Percentiles rank a stretch among this genome's conserved stretches.
These are phyloP conservation scores for Opeltia flavorubescens DNA, from an alignment of 495 filamentous ascomycete species.

Conservation along the genomic window DNA sequence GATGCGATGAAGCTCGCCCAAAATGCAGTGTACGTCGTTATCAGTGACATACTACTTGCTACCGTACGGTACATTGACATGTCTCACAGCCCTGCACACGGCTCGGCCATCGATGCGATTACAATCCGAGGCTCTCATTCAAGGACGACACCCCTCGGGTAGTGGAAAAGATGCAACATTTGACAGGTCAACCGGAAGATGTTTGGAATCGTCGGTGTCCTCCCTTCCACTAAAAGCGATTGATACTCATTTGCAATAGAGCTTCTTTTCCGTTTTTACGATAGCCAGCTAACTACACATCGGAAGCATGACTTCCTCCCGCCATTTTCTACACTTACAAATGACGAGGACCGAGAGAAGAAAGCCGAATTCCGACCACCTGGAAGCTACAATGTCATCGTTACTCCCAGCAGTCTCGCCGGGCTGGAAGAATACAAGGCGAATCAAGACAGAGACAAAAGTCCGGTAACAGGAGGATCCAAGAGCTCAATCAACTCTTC, in stretches of 20 bases:
- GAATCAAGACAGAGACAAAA: not conserved
- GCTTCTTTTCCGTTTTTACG: not conserved
- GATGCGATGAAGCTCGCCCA: slow-evolving; percentile 40
- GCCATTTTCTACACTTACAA: slow-evolving; percentile 37
- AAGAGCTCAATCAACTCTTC: not conserved
- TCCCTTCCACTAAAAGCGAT: slow-evolving; percentile 13
- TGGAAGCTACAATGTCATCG: slow-evolving; percentile 43
- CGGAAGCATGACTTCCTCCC: slow-evolving; percentile 30
- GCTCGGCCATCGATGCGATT: slow-evolving; percentile 42
- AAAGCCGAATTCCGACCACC: slow-evolving; percentile 39
- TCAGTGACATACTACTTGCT: not conserved
- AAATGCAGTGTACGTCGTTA: slow-evolving; percentile 32
- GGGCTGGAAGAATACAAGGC: slow-evolving; percentile 36
- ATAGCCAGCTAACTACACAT: slow-evolving; percentile 14
- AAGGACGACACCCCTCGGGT: slow-evolving; percentile 42
- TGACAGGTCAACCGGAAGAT: slow-evolving; percentile 30
- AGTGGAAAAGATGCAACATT: slow-evolving; percentile 40
- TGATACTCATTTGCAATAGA: not conserved
- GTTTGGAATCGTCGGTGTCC: slow-evolving; percentile 37
- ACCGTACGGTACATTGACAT: not conserved
- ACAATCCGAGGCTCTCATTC: slow-evolving; percentile 40
- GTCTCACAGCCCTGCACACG: slow-evolving; percentile 37
- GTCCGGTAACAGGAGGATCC: not conserved
- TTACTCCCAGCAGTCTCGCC: slow-evolving; percentile 40
- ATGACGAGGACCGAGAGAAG: slow-evolving; percentile 45